Percentiles rank a stretch among this genome's conserved stretches.
These are phyloP conservation scores for Neurospora hispaniola DNA, from an alignment of 495 filamentous ascomycete species.

Conservation along the genomic window DNA sequence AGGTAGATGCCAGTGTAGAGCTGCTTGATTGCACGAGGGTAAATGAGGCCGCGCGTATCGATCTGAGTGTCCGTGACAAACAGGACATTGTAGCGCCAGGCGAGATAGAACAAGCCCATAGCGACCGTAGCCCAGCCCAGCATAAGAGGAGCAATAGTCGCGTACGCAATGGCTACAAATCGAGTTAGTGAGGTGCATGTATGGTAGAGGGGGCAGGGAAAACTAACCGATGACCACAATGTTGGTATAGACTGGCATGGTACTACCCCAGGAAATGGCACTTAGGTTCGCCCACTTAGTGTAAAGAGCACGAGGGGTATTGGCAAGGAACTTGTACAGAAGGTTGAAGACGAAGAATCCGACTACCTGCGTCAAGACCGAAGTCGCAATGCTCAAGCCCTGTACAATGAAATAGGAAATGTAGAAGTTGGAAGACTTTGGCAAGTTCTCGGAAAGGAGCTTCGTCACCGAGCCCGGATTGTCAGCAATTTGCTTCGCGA, in stretches of 20 bases:
- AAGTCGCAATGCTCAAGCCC: slow-evolving; percentile 72
- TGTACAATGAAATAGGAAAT: slow-evolving; percentile 92
- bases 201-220: not conserved
- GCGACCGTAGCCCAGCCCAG: slow-evolving; percentile 79
- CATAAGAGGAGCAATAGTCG: slow-evolving; percentile 82
- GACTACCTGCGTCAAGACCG: slow-evolving; percentile 63
- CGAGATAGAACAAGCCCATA: slow-evolving; percentile 79
- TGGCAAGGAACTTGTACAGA: slow-evolving; percentile 54
- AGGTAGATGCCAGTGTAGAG: slow-evolving; percentile 83
- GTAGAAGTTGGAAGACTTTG: slow-evolving; percentile 84
- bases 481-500: slow-evolving; percentile 49
- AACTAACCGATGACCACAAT: slow-evolving; percentile 67
- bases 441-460: slow-evolving; percentile 66
- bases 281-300: slow-evolving; percentile 50
- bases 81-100: slow-evolving; percentile 90
- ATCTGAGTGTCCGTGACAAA: slow-evolving; percentile 78
- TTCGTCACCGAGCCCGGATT: slow-evolving; percentile 49
- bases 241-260: slow-evolving; percentile 77
- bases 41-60: slow-evolving; percentile 85
- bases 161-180: slow-evolving; percentile 63
- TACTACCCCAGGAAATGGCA: slow-evolving; percentile 75
- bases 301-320: slow-evolving; percentile 48
- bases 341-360: slow-evolving; percentile 70
- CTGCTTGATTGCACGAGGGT: slow-evolving; percentile 84
- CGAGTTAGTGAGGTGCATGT: slow-evolving; percentile 3